Conservation (phyloP, 441 rosid genomes). For the Viola pubescens region DNA sequence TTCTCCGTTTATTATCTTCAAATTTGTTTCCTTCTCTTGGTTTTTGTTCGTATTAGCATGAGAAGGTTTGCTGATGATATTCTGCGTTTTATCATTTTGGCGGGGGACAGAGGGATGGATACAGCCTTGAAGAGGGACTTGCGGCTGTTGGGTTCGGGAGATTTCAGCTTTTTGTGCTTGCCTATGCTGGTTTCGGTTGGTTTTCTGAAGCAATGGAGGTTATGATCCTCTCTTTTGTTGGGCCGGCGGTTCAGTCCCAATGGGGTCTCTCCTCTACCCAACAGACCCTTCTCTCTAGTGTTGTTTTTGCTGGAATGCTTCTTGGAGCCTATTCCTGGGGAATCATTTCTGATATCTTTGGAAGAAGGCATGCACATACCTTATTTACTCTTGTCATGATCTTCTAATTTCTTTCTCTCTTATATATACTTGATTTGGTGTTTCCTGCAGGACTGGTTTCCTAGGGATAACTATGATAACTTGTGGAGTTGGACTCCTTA, state of each 20-base stretch:
- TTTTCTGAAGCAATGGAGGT: slow-evolving; percentile 59
- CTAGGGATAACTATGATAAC: slow-evolving; percentile 31
- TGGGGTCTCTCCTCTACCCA: slow-evolving; percentile 47
- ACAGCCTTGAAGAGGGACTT: slow-evolving; percentile 53
- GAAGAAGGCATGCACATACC: slow-evolving; percentile 34
- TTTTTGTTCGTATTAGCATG: neutral
- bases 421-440: neutral
- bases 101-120: neutral
- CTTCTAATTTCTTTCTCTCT: neutral
- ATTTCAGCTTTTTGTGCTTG: slow-evolving; percentile 41
- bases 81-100: too few species aligned
- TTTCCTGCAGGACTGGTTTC: slow-evolving; percentile 38
- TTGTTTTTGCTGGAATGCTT: slow-evolving; percentile 54
- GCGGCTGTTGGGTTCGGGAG: slow-evolving; percentile 44
- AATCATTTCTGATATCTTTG: slow-evolving; percentile 40
- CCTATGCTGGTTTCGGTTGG: slow-evolving; percentile 55
- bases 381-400: neutral
- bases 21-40: too few species aligned
- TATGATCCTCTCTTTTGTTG: slow-evolving; percentile 67
- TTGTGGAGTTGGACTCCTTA: slow-evolving; percentile 40
- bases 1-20: too few species aligned
- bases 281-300: slow-evolving; percentile 42
- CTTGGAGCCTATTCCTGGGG: slow-evolving; percentile 67
- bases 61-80: neutral
- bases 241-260: slow-evolving; percentile 38